phyloP scores from a whole-genome alignment of 441 rosid species.

The Hura crepitans region DNA sequence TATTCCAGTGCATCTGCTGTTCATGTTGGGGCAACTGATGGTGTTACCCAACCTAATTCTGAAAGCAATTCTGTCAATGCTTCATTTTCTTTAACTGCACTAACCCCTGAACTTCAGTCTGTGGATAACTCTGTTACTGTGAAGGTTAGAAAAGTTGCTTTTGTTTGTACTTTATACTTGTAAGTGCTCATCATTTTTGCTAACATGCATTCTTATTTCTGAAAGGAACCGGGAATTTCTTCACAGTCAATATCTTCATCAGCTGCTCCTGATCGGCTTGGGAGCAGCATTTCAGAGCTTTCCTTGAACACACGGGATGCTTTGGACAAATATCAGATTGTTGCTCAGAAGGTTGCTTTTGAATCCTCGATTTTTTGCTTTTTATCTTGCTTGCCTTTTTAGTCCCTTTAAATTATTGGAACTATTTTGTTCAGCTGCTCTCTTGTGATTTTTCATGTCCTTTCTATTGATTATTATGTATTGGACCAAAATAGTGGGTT shows the following conservation, averaged over 20 bases:
- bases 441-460: background rate
- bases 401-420: background rate
- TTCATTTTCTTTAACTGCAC: slow-evolving; percentile 46
- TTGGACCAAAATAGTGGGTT: background rate
- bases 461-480: background rate
- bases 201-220: slow-evolving; percentile 27
- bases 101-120: slow-evolving; percentile 50
- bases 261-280: slow-evolving; percentile 58
- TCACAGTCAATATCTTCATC: slow-evolving; percentile 50
- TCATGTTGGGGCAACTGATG: slow-evolving; percentile 50
- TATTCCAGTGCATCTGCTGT: slow-evolving; percentile 52
- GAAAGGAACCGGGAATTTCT: slow-evolving; percentile 55
- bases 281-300: slow-evolving; percentile 58
- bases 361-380: slow-evolving; percentile 10
- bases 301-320: slow-evolving; percentile 84
- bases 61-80: slow-evolving; percentile 43
- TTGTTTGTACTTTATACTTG: slow-evolving; percentile 16
- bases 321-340: slow-evolving; percentile 80
- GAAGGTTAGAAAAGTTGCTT: slow-evolving; percentile 42
- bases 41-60: slow-evolving; percentile 41
- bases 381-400: background rate
- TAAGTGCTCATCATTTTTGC: slow-evolving; percentile 2
- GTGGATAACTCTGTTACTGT: slow-evolving; percentile 47
- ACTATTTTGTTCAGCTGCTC: background rate
- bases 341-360: slow-evolving; percentile 66